Percentiles rank a stretch among this genome's conserved stretches.
Evolutionary conservation across 345 rosid species (phyloP).

Genomic region (Atalantia buxifolia): DNA sequence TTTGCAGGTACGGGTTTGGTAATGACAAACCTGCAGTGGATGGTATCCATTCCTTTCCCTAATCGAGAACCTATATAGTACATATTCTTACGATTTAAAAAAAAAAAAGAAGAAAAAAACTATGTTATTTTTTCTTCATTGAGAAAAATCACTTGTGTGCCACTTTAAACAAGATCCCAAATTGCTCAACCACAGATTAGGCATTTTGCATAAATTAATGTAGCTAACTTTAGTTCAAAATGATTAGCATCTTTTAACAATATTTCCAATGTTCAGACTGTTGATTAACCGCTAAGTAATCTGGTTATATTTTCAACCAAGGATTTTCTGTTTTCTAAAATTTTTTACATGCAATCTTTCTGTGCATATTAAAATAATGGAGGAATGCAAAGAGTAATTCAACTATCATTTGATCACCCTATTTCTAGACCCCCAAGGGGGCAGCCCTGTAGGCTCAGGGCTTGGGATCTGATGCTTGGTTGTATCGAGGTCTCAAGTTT

Average conservation of each 20-base stretch:
- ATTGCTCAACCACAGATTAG: background rate
- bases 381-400: slow-evolving; percentile 42
- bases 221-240: background rate
- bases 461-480: too few relatives aligned
- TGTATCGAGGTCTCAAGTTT: too few relatives aligned
- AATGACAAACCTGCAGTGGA: too few relatives aligned
- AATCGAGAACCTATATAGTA: background rate
- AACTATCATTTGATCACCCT: background rate
- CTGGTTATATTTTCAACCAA: background rate
- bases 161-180: background rate
- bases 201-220: background rate
- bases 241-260: background rate
- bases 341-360: background rate
- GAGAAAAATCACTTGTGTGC: background rate
- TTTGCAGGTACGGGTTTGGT: too few relatives aligned
- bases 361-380: slow-evolving; percentile 60
- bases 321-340: background rate
- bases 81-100: background rate
- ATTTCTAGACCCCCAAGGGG: background rate
- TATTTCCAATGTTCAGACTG: background rate
- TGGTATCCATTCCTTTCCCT: too few relatives aligned
- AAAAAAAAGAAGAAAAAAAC: background rate
- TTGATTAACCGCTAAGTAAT: slow-evolving; percentile 1
- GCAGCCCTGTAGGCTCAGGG: too few relatives aligned
- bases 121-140: background rate